Percentiles rank a stretch among this genome's conserved stretches.
phyloP scores from a whole-genome alignment of 257 asterid species.

The Eustoma russellianum region DNA sequence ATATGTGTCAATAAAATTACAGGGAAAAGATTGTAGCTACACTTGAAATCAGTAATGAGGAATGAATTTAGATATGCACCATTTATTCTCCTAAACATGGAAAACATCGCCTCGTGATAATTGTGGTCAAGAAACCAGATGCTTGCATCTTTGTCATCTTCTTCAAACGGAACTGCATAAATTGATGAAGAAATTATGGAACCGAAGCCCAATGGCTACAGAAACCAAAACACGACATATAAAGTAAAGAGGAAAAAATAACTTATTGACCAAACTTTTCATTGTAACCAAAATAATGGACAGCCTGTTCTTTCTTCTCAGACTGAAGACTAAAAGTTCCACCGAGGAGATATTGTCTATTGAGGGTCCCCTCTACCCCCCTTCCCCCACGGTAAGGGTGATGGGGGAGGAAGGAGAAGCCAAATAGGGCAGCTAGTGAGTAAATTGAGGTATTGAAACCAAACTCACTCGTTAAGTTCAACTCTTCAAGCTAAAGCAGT shows the following conservation, averaged over 20 bases:
- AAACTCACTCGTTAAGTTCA: too few relatives aligned
- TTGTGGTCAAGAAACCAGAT: constrained; percentile 98
- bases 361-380: too few relatives aligned
- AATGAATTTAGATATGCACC: constrained; percentile 26
- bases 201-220: not conserved
- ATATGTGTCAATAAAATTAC: constrained; percentile 11
- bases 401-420: too few relatives aligned
- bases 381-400: too few relatives aligned
- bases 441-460: too few relatives aligned
- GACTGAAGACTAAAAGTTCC: too few relatives aligned
- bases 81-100: constrained; percentile 90
- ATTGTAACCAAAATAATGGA: not conserved
- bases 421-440: too few relatives aligned
- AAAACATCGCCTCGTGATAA: constrained; percentile 90
- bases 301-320: too few relatives aligned
- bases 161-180: constrained; percentile 88
- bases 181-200: constrained; percentile 16
- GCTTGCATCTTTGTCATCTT: constrained; percentile 88
- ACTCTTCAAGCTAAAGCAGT: too few relatives aligned
- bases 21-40: too few relatives aligned
- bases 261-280: not conserved
- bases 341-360: too few relatives aligned
- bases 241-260: not conserved
- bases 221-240: constrained; percentile 4
- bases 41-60: too few relatives aligned